phyloP scores from a whole-genome alignment of 768 basidiomycete species.

The Xerocomellus dryophilus region DNA sequence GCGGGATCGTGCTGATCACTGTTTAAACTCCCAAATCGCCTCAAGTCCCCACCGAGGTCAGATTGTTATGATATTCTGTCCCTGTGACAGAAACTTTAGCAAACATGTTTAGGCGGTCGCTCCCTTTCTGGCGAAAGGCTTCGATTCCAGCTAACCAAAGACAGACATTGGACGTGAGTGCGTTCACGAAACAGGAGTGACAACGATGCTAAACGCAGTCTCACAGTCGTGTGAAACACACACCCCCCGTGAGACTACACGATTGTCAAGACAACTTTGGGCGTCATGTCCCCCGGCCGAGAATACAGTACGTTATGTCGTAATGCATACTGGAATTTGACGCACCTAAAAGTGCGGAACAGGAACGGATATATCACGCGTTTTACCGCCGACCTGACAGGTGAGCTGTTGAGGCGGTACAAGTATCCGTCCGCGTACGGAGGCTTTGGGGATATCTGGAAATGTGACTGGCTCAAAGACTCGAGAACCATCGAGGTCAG shows the following conservation, averaged over 20 bases:
- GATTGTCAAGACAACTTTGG: not conserved
- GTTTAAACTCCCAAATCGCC: not conserved
- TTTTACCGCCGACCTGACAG: slow-evolving; percentile 11
- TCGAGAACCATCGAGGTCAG: slow-evolving; percentile 19
- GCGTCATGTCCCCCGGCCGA: not conserved
- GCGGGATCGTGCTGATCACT: not conserved
- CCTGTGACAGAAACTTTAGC: not conserved
- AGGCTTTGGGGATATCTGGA: slow-evolving; percentile 26
- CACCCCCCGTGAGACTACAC: not conserved
- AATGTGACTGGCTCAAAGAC: slow-evolving; percentile 22
- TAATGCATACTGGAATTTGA: not conserved
- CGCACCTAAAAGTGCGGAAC: not conserved
- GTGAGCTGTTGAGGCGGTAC: slow-evolving; percentile 9
- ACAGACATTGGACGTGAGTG: slow-evolving; percentile 1
- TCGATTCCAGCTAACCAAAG: not conserved
- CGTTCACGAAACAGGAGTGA: no score
- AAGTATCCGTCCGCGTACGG: slow-evolving; percentile 24
- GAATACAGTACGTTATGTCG: slow-evolving; percentile 4
- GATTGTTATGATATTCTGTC: not conserved
- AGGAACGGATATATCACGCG: not conserved
- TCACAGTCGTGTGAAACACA: not conserved
- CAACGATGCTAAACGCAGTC: not conserved
- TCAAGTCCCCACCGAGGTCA: not conserved
- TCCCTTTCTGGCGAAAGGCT: not conserved
- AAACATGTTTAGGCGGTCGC: not conserved